Percentiles rank a stretch among this genome's conserved stretches.
Evolutionary conservation across 768 basidiomycete genomes (phyloP).

Genomic region (Serendipita sp.): DNA sequence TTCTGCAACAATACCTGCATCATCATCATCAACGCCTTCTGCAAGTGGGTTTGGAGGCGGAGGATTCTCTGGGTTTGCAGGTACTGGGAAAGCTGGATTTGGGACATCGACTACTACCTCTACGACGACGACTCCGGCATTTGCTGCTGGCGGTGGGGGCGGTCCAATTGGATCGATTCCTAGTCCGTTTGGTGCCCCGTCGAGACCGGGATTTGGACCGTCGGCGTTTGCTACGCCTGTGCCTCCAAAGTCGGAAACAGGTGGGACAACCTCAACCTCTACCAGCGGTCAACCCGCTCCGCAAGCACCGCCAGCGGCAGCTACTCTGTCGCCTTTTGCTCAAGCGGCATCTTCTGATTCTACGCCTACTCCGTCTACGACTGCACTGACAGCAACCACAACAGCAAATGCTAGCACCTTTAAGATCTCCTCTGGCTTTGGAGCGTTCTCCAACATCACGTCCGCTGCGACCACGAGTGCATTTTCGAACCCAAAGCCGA

Average conservation of each 20-base stretch:
- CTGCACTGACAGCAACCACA: neutral
- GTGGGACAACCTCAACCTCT: too few relatives aligned
- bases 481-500: neutral
- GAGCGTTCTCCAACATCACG: neutral
- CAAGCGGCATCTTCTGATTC: neutral
- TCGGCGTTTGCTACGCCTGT: neutral
- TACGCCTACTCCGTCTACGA: neutral
- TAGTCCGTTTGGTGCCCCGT: neutral
- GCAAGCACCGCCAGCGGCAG: neutral
- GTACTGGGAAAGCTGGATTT: conserved; percentile 26
- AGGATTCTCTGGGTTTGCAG: conserved; percentile 40
- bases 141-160: too few relatives aligned
- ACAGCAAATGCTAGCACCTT: neutral
- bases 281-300: neutral
- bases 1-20: conserved; percentile 6
- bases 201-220: neutral
- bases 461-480: neutral
- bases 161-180: neutral
- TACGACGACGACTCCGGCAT: neutral
- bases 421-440: neutral
- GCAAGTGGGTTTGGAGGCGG: conserved; percentile 18
- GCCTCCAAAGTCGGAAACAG: too few relatives aligned
- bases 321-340: neutral
- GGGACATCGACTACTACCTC: conserved; percentile 21
- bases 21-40: conserved; percentile 12